A percentile compares a stretch with the other conserved stretches of the same genome.
Conservation (phyloP, 2,329 filamentous ascomycete species). For the Domatiomyces catenatus region DNA sequence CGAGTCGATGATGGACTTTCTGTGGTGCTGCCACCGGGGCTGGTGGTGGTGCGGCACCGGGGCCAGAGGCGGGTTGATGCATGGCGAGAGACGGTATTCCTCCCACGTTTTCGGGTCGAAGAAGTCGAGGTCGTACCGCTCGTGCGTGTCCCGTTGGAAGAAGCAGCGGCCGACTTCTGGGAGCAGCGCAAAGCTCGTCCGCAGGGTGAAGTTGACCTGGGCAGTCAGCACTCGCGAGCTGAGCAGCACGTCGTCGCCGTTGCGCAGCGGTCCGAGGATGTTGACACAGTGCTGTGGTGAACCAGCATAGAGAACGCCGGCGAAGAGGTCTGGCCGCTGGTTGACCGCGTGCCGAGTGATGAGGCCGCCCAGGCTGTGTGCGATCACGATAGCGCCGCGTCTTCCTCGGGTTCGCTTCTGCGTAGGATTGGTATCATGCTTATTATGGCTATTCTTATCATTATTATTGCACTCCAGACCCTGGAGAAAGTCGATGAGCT, state of each 20-base stretch:
- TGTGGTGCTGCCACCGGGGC: slow-evolving; percentile 16
- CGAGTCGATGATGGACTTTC: slow-evolving; percentile 25
- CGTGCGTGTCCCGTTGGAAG: slow-evolving; percentile 63
- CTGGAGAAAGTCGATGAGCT: slow-evolving; percentile 59
- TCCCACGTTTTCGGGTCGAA: slow-evolving; percentile 68
- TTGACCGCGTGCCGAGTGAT: slow-evolving; percentile 84
- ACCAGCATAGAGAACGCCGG: slow-evolving; percentile 73
- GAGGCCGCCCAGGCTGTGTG: slow-evolving; percentile 71
- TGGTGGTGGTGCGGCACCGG: too few relatives aligned
- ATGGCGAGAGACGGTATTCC: slow-evolving; percentile 62
- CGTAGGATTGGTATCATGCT: too few relatives aligned
- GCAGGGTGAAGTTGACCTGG: slow-evolving; percentile 81
- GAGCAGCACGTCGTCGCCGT: slow-evolving; percentile 81
- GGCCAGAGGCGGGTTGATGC: slow-evolving; percentile 51
- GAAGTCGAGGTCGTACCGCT: slow-evolving; percentile 71
- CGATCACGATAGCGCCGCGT: slow-evolving; percentile 63
- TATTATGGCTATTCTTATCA: slow-evolving; percentile 37
- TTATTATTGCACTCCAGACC: slow-evolving; percentile 63
- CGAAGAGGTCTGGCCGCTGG: slow-evolving; percentile 66
- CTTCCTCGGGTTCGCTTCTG: too few relatives aligned
- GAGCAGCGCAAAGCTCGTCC: slow-evolving; percentile 70
- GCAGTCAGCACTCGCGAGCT: slow-evolving; percentile 82
- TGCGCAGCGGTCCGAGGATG: slow-evolving; percentile 73
- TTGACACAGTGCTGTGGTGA: slow-evolving; percentile 78
- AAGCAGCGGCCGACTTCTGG: slow-evolving; percentile 82